Evolutionary conservation across 2,329 filamentous ascomycete species (phyloP), one percentile per base, ranked within the genome.

Genomic region (Chaetomiaceae sp.): DNA sequence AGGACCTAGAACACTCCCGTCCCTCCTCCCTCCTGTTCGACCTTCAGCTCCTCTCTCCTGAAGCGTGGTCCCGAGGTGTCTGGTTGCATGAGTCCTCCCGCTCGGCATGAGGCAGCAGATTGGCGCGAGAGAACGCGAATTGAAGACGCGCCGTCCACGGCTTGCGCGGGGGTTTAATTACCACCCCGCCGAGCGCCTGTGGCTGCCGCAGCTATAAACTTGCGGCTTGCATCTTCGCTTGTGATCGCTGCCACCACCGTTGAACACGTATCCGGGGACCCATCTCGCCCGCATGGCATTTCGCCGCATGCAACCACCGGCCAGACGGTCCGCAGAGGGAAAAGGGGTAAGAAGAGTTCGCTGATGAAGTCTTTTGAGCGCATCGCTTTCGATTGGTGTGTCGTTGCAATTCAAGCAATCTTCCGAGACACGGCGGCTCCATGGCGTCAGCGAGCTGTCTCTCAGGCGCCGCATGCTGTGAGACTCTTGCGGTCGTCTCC

Each of bases 71-170:
- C 43, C 34, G 31, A n/a, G 49, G 42, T 36, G 11, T 42, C 34
- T 53, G 49, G 45, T 56, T 52, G 49, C 46, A 53, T 22, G 33
- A 29, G 48, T 49, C 27, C n/a, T 25, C n/a, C 25, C 4, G n/a
- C 34, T 37, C 39, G 55, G 58, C 59, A 60, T 57, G 51, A 52
- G 42, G 40, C 39, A 15, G 20, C 51, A 55, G 43, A 61, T 55
- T 55, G 47, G 48, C 54, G 51, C 54, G 53, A 60, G 56, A 34
- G 39, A 38, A 59, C 59, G 56, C 61, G 61, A 59, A 59, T 57
- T 47, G 54, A 38, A 25, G 47, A 52, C 57, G 56, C 58, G 59
- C 47, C 31, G 43, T n/a, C 31, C 22, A 31, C 47, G 38, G 53
- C 14, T 47, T 54, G 56, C 51, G 57, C 54, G 45, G 58, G 37